Evolutionary conservation across 2,329 filamentous ascomycete species (phyloP).

Genomic region (Thelonectria discophora): DNA sequence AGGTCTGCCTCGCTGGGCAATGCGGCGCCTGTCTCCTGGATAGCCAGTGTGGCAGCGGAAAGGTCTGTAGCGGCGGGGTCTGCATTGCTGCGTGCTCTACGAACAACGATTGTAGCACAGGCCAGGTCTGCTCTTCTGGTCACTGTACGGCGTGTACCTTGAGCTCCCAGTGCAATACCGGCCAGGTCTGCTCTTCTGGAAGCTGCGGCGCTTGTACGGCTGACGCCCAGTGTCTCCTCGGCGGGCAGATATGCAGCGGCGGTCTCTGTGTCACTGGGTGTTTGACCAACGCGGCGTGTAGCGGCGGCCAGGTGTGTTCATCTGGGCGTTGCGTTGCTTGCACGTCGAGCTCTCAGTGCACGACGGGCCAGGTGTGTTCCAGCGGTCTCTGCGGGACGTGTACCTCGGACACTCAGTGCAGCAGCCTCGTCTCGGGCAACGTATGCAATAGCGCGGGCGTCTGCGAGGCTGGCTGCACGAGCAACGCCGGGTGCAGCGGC

Average conservation of each 20-base stretch:
- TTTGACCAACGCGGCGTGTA: background rate
- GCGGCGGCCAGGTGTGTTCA: background rate
- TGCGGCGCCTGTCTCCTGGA: constrained; percentile 11
- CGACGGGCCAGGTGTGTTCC: constrained; percentile 12
- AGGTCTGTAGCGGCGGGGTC: constrained; percentile 15
- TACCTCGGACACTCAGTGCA: constrained; percentile 19
- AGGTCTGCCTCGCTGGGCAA: constrained; percentile 8
- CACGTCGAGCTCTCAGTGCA: constrained; percentile 2
- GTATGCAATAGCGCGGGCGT: constrained; percentile 17
- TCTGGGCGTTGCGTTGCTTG: constrained; percentile 3
- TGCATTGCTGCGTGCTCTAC: constrained; percentile 14
- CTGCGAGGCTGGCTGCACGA: constrained; percentile 3
- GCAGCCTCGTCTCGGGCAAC: constrained; percentile 8
- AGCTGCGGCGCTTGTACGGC: background rate
- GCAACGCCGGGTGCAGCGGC: constrained; percentile 6
- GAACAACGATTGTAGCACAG: constrained; percentile 16
- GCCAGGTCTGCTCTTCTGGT: constrained; percentile 16
- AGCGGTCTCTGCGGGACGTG: constrained; percentile 14
- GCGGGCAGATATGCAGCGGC: background rate
- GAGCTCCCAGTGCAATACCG: constrained; percentile 16
- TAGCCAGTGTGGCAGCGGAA: constrained; percentile 10
- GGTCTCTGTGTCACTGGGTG: background rate
- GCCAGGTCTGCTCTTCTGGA: constrained; percentile 8
- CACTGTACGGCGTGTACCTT: constrained; percentile 14
- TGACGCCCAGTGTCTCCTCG: background rate